Evolutionary conservation across 805 yeast species (phyloP), one percentile per base, ranked within the genome.

Genomic region (Barnettozyma vustinii): DNA sequence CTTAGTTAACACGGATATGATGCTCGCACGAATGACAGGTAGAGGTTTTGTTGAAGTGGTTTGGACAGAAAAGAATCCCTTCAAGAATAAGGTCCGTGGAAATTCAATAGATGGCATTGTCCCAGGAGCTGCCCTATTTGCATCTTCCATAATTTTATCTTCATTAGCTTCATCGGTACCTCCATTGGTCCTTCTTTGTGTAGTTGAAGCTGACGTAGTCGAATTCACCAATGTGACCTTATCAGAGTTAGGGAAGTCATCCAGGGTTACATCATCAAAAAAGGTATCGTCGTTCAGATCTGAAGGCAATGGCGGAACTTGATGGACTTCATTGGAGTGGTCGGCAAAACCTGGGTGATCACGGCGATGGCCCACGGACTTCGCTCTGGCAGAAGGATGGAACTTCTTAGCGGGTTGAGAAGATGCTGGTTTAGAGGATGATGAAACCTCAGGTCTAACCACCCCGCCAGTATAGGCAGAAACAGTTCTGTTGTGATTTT

Each of bases 31-130:
- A 49, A 91, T 90, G 53, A 87, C 86, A 12, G 96, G 91, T 48
- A 92, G 73, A 18, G 96, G 94, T 59, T 89, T 89, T 4, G 96
- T 87, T 2, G 97, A 89, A 0, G 98, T 91, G 1, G 96, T 87
- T 68, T 91, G 97, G 44, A 91, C 97, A 51, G 92, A 83, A 68
- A 91, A 91, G 62, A 92, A 91, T 1, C 97, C 97, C 63, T 90
- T 88, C 64, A 91, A 75, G 71, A 89, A 90, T 55, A 91, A 76
- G 2, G 96, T 91, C 68, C 85, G 85, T 52, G 97, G 96, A 62
- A 82, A 88, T 61, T 91, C 97, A 64, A 92, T 89, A 0, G 97
- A 89, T 25, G 95, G 96, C 97, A 91, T 90, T 15, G 85, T 69
- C 48, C 87, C 88, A 2, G 84, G 80, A 49, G 81, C 78, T 13